Conservation (phyloP, 805 yeast species). For the Saccharomyces kudriavzevii region DNA sequence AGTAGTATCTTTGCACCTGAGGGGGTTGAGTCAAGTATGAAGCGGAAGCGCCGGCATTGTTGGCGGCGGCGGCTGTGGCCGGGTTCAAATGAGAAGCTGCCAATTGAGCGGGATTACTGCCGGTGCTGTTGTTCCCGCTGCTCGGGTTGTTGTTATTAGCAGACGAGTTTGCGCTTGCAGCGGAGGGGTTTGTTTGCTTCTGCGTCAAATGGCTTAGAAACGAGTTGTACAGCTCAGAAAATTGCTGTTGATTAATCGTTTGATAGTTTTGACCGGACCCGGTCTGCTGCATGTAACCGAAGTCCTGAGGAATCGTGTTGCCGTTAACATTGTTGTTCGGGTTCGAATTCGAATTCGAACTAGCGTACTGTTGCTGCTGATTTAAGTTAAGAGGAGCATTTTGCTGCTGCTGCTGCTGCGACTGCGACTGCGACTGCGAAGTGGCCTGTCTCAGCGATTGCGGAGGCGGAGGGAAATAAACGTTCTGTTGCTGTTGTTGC, state of each 20-base stretch:
- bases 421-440: constrained; percentile 4
- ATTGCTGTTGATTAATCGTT: constrained; percentile 22
- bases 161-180: constrained; percentile 4
- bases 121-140: background rate
- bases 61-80: constrained; percentile 17
- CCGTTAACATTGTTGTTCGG: constrained; percentile 6
- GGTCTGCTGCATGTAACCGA: constrained; percentile 11
- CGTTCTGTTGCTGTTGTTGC: constrained; percentile 6
- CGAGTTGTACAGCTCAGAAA: constrained; percentile 29
- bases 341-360: constrained; percentile 2
- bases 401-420: constrained; percentile 1
- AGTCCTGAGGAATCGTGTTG: constrained; percentile 15
- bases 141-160: background rate
- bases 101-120: constrained; percentile 6
- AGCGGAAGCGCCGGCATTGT: constrained; percentile 8
- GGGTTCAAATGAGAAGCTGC: constrained; percentile 16
- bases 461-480: background rate
- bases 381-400: too few species aligned
- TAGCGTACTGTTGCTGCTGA: constrained; percentile 6
- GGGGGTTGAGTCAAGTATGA: constrained; percentile 15
- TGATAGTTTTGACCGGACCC: constrained; percentile 6
- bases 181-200: constrained; percentile 18
- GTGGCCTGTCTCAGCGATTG: constrained; percentile 1
- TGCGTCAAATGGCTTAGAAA: constrained; percentile 29
- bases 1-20: constrained; percentile 21